Base-by-base conservation (phyloP, 2,329 filamentous ascomycete species). In the Chaetomium sp. region DNA sequence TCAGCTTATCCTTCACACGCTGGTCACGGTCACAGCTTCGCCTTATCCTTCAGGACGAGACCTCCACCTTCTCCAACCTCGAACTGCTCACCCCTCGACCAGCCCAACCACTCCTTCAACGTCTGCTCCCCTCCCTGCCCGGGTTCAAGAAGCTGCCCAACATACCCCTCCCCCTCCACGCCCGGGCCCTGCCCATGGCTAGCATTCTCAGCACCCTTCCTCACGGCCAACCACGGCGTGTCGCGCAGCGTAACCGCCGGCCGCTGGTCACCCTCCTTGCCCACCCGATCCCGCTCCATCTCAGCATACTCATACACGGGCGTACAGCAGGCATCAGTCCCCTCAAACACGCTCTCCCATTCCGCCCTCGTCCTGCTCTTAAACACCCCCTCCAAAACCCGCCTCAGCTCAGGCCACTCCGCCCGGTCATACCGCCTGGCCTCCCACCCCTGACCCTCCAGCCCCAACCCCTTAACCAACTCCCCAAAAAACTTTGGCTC, bases 241-340 rank as follows among this genome's bases (percentile, higher is more conserved):
- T 80, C 82, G 45, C 81, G 83, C 72, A 97, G 76, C 42, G 87
- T 87, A 10, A 93, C 90, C 1, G 83, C 78, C 1, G 90, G 90
- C 66, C 91, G 78, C 78, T 92, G 90, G 69, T 93, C 90, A 55
- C 88, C 85, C 72, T 88, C 86, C 57, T 81, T 78, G n/a, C 64
- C 42, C 47, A n/a, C 67, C 19, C n/a, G 2, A 9, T 74, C 78
- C n/a, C 75, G 69, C 72, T 92, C 85, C 51, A 97, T 80, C 77
- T 97, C 93, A 0, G 70, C 73, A 69, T 92, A 91, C 38, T 87
- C 88, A 50, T 97, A 79, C 1, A 98, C 91, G 0, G 94, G 94
- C n/a, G 91, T 92, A 68, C 90, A 92, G 76, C 94, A 98, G 1
- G 94, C 94, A 78, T 98, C 94, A 0, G 91, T 95, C 12, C 90